Percentiles rank a stretch among this genome's conserved stretches.
Evolutionary conservation across 352 stramenopile species (phyloP).

Genomic region (Thalassiosira hispida): DNA sequence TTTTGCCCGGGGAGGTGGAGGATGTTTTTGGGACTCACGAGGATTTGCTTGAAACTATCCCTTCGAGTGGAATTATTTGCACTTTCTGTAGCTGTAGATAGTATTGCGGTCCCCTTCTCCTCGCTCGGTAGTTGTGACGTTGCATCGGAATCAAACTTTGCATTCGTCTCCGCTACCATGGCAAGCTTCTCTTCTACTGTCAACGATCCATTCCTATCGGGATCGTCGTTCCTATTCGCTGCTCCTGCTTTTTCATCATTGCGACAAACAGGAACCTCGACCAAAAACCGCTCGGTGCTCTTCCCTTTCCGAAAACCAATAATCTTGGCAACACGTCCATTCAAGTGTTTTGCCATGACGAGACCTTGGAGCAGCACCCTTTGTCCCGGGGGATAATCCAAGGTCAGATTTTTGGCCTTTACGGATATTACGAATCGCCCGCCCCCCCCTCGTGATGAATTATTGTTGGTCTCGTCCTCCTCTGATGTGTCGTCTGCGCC

Average conservation of each 20-base stretch:
- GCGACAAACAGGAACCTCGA: background rate
- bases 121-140: background rate
- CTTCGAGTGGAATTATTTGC: background rate
- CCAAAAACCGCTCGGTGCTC: background rate
- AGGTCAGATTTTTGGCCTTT: background rate
- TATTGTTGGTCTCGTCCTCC: background rate
- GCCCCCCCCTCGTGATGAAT: background rate
- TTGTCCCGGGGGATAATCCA: background rate
- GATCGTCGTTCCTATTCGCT: background rate
- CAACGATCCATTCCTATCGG: background rate
- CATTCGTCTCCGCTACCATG: background rate
- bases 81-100: background rate
- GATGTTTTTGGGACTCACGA: constrained; percentile 1
- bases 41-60: background rate
- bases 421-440: constrained; percentile 1
- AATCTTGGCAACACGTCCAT: constrained; percentile 1
- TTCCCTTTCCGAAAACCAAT: background rate
- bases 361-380: background rate
- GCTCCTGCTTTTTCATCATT: background rate
- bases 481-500: background rate
- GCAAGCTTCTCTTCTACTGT: background rate
- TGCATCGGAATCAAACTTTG: background rate
- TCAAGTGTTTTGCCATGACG: background rate
- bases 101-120: background rate
- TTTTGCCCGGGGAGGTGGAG: background rate